A percentile compares a stretch with the other conserved stretches of the same genome.
These are phyloP conservation scores for Prasinococcaceae sp. DNA, from an alignment of 139 green algal genomes.

Conservation along the genomic window DNA sequence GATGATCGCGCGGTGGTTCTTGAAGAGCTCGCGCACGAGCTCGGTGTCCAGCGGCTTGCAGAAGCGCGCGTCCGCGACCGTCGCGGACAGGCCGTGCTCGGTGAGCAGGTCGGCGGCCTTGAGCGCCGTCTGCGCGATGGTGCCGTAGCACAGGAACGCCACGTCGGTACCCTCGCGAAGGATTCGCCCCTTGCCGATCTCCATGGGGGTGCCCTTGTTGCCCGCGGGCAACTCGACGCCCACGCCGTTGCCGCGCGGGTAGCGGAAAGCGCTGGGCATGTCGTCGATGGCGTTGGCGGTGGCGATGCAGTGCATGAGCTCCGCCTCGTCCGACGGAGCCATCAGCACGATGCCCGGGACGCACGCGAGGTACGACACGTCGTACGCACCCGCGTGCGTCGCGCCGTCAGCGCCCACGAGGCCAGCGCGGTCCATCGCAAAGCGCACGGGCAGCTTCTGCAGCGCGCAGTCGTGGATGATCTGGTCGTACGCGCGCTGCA, in stretches of 20 bases:
- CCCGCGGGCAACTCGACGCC: conserved; percentile 68
- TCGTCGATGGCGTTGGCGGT: conserved; percentile 86
- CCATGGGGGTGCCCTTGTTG: conserved; percentile 66
- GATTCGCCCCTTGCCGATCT: conserved; percentile 79
- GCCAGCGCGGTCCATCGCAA: conserved; percentile 94
- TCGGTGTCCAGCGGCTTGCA: conserved; percentile 93
- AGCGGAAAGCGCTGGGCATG: conserved; percentile 78
- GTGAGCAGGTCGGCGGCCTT: conserved; percentile 70
- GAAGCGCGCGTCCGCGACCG: conserved; percentile 88
- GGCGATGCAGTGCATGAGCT: conserved; percentile 67
- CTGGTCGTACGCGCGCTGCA: conserved; percentile 91
- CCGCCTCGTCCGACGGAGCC: conserved; percentile 71
- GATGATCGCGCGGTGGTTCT: conserved; percentile 80
- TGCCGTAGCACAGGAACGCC: conserved; percentile 80
- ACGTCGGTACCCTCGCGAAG: conserved; percentile 72
- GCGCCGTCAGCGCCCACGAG: conserved; percentile 92
- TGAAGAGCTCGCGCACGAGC: conserved; percentile 51
- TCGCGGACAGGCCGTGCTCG: conserved; percentile 60
- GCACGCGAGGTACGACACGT: conserved; percentile 88
- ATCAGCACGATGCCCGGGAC: conserved; percentile 96
- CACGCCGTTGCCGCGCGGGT: conserved; percentile 85
- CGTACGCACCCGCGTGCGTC: conserved; percentile 87
- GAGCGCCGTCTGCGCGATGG: conserved; percentile 65
- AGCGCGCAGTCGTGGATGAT: conserved; percentile 93
- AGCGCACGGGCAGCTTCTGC: conserved; percentile 95